These are phyloP conservation scores for Camillea tinctor DNA, from an alignment of 2,329 filamentous ascomycete species.

Conservation along the genomic window DNA sequence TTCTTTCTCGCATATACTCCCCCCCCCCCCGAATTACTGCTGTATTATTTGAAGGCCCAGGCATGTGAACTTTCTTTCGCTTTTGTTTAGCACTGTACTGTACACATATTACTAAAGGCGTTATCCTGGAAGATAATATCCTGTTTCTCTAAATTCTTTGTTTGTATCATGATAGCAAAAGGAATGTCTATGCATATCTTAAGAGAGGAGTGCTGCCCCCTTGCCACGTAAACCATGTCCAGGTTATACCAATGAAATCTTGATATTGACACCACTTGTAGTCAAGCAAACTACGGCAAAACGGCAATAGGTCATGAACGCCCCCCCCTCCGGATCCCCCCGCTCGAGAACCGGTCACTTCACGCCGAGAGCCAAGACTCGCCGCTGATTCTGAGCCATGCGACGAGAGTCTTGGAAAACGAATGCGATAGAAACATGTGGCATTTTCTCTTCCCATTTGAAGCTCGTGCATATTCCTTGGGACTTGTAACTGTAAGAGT, in stretches of 20 bases:
- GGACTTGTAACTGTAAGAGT: too few relatives aligned
- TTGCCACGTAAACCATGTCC: constrained; percentile 16
- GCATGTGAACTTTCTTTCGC: too few relatives aligned
- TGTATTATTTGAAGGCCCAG: too few relatives aligned
- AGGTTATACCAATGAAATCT: background rate
- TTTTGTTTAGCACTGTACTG: too few relatives aligned
- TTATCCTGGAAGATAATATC: too few relatives aligned
- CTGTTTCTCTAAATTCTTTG: too few relatives aligned
- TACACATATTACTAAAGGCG: too few relatives aligned
- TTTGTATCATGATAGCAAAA: too few relatives aligned
- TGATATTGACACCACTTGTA: background rate
- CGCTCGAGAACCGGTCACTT: background rate
- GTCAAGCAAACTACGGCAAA: background rate
- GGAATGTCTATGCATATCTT: background rate
- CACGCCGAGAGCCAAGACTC: background rate
- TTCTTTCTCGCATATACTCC: too few relatives aligned
- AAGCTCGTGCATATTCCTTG: background rate
- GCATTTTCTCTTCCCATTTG: background rate
- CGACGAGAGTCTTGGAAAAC: background rate
- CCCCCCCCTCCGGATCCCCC: background rate
- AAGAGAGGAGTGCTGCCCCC: constrained; percentile 13
- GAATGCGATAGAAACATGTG: background rate
- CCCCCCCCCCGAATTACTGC: too few relatives aligned
- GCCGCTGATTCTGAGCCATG: background rate
- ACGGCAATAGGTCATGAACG: background rate